Evolutionary conservation across 352 stramenopile genomes (phyloP).

Genomic region (Globisporangium acanthophoron): DNA sequence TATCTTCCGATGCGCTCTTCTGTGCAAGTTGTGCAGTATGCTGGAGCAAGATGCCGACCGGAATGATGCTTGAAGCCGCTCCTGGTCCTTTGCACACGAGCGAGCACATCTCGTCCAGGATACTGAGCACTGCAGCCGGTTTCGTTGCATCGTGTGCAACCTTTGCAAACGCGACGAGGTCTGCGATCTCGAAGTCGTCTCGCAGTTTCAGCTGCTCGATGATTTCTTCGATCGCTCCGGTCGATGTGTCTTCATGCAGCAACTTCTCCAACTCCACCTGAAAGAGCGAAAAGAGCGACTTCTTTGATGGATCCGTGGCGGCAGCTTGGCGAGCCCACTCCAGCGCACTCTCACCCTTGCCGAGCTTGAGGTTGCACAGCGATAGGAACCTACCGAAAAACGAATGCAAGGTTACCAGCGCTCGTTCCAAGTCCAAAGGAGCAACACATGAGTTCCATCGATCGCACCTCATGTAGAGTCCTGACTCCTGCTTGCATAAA

Average conservation of each 20-base stretch:
- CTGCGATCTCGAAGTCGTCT: conserved; percentile 61
- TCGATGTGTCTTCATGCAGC: conserved; percentile 8
- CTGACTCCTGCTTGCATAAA: conserved; percentile 25
- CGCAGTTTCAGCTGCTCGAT: conserved; percentile 31
- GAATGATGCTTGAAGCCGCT: conserved; percentile 9
- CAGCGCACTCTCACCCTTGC: conserved; percentile 19
- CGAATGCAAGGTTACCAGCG: not conserved
- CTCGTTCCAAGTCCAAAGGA: no score
- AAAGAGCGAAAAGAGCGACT: conserved; percentile 55
- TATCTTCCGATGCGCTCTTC: conserved; percentile 16
- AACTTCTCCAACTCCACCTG: conserved; percentile 26
- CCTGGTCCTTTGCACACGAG: conserved; percentile 2
- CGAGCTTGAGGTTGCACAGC: conserved; percentile 33
- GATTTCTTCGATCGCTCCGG: conserved; percentile 12
- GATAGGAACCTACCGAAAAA: conserved; percentile 22
- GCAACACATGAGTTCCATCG: not conserved
- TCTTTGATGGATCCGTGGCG: conserved; percentile 43
- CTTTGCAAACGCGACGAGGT: conserved; percentile 56
- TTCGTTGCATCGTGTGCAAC: conserved; percentile 22
- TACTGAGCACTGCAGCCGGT: conserved; percentile 31
- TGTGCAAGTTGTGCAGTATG: conserved; percentile 64
- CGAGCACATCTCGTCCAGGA: conserved; percentile 52
- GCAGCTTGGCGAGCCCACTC: conserved; percentile 46
- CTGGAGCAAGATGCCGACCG: conserved; percentile 44
- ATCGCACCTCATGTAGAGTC: conserved; percentile 45